Base-by-base conservation (phyloP, 2,329 filamentous ascomycete species). In the Talaromyces sp. region DNA sequence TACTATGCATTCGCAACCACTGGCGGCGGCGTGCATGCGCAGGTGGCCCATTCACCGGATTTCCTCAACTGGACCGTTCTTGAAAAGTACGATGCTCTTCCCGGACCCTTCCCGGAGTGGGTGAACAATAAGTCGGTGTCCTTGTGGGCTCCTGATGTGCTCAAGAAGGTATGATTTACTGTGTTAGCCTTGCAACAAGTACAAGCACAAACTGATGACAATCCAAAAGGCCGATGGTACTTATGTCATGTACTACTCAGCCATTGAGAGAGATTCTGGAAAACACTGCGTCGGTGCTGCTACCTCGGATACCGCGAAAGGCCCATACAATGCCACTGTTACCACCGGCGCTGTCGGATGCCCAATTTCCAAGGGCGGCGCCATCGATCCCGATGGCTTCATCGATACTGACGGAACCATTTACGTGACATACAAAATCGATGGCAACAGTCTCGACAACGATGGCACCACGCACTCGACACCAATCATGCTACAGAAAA, bases 341-440 rank as follows among this genome's bases (percentile, higher is more conserved):
- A 65, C 73, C n/a, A 67, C 73, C 5, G 66, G 72, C 30, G 77
- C 80, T 1, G 73, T 85, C 36, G 79, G 78, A 32, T 87, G 84
- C 64, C 78, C 81, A 7, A 66, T 78, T 9, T 71, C 71, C 5
- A 67, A 78, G 59, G 84, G 85, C 30, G 85, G 85, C 55, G 81
- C 83, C 36, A 87, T 88, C 63, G 85, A 88, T 69, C 77, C 85
- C 0, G 76, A 82, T 0, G 83, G 82, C 6, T 87, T 85, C 69
- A 67, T 73, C 5, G 84, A 88, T 63, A 55, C 17, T 28, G 76
- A 78, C 58, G 81, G 81, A 17, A 77, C 70, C 39, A 78, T 78
- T 17, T 88, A 85, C 67, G 76, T 88, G 8, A 73, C 83, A n/a
- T 88, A 86, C 73, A 88, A 88, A 71, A 74, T 87, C 32, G 85